Conservation (phyloP, 768 basidiomycete species). For the Cantharellus cinnabarinus region DNA sequence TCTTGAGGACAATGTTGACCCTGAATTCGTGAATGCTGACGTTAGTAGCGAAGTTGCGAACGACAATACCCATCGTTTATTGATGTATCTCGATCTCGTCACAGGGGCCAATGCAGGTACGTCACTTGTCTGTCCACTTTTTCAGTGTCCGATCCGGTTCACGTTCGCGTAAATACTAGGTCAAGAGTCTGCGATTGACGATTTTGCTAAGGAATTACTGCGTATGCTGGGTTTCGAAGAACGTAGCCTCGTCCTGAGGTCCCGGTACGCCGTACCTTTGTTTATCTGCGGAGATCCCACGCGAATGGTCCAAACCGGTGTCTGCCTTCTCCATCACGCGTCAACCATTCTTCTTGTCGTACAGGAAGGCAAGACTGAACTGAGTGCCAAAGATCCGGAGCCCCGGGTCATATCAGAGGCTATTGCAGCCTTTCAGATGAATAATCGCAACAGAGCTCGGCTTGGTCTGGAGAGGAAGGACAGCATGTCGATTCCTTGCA, state of each 20-base stretch:
- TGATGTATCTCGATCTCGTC: not conserved
- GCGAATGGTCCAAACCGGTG: conserved; percentile 12
- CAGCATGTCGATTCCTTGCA: conserved; percentile 6
- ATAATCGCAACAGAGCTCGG: not conserved
- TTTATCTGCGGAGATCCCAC: conserved; percentile 15
- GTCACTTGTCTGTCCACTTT: too few relatives aligned
- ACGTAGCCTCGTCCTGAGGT: not conserved
- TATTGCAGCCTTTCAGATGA: conserved; percentile 13
- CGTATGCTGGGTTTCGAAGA: not conserved
- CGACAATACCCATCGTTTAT: not conserved
- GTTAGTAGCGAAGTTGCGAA: not conserved
- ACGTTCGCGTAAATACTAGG: too few relatives aligned
- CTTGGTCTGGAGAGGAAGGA: not conserved
- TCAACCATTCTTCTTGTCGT: conserved; percentile 13
- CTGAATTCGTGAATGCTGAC: not conserved
- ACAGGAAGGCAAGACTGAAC: conserved; percentile 11
- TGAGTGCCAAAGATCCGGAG: conserved; percentile 14
- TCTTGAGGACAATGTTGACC: not conserved
- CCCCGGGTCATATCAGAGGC: conserved; percentile 17
- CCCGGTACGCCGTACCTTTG: conserved; percentile 4
- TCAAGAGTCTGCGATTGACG: not conserved
- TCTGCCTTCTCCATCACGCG: conserved; percentile 15
- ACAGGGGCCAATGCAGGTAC: not conserved
- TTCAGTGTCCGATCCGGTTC: too few relatives aligned
- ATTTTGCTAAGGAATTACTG: not conserved